A percentile compares a stretch with the other conserved stretches of the same genome.
Conservation (phyloP, 2,329 filamentous ascomycete genomes). For the Cercospora sp. region DNA sequence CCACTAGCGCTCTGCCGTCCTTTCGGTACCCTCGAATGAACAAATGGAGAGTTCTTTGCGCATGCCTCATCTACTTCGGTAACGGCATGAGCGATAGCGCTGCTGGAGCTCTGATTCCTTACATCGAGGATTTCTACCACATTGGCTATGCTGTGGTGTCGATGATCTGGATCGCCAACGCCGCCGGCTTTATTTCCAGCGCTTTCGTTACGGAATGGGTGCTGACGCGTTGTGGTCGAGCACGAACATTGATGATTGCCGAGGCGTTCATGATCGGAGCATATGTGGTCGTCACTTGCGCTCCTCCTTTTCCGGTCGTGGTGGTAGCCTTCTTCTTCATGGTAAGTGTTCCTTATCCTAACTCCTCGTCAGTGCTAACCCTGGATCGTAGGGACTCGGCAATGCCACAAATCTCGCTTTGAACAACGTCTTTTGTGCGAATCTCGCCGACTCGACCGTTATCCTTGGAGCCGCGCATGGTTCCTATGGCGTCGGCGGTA, state of each 20-base stretch:
- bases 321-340: slow-evolving; percentile 63
- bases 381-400: slow-evolving; percentile 47
- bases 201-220: slow-evolving; percentile 69
- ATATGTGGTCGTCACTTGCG: slow-evolving; percentile 65
- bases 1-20: slow-evolving; percentile 55
- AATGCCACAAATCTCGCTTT: slow-evolving; percentile 55
- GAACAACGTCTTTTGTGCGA: slow-evolving; percentile 59
- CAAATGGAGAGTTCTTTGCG: slow-evolving; percentile 65
- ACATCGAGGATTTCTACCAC: slow-evolving; percentile 72
- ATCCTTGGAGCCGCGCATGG: slow-evolving; percentile 66
- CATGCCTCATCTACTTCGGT: slow-evolving; percentile 66
- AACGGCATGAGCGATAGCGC: slow-evolving; percentile 70
- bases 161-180: slow-evolving; percentile 62
- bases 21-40: slow-evolving; percentile 65
- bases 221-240: slow-evolving; percentile 63
- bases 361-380: not conserved
- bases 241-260: slow-evolving; percentile 62
- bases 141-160: slow-evolving; percentile 80
- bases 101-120: slow-evolving; percentile 76
- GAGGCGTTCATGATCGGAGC: slow-evolving; percentile 59
- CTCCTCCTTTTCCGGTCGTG: slow-evolving; percentile 69
- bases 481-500: slow-evolving; percentile 55
- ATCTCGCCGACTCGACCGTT: slow-evolving; percentile 54
- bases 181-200: slow-evolving; percentile 67
- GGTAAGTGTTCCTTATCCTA: not conserved